Evolutionary conservation across 345 rosid species (phyloP).

Genomic region (Boechera retrofracta): DNA sequence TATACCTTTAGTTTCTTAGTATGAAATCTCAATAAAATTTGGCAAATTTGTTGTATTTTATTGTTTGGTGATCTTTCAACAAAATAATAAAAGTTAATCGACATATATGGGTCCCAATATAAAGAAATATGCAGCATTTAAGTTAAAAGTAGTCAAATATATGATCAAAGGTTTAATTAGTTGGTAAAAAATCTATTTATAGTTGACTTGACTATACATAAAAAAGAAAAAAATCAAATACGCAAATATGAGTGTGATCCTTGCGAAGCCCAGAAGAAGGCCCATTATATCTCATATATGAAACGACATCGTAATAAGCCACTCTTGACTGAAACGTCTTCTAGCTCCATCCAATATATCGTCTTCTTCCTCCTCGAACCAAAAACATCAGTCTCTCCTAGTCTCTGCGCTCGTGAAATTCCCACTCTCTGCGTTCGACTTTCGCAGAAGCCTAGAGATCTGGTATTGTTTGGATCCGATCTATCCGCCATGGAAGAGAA

Average conservation of each 20-base stretch:
- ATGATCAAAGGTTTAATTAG: background rate
- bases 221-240: background rate
- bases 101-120: background rate
- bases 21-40: constrained; percentile 7
- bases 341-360: constrained; percentile 29
- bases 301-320: constrained; percentile 23
- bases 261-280: constrained; percentile 15
- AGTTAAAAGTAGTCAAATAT: background rate
- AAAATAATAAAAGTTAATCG: background rate
- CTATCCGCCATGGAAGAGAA: constrained; percentile 58
- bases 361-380: constrained; percentile 24
- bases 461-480: constrained; percentile 28
- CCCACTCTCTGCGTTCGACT: constrained; percentile 8
- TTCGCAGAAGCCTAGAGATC: constrained; percentile 30
- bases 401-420: constrained; percentile 27
- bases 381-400: constrained; percentile 23
- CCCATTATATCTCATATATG: background rate
- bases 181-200: constrained; percentile 2
- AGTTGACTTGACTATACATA: background rate
- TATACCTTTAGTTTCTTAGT: constrained; percentile 1
- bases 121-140: background rate
- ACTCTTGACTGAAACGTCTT: constrained; percentile 41
- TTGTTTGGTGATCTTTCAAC: background rate
- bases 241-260: background rate
- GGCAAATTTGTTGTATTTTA: background rate